A percentile compares a stretch with the other conserved stretches of the same genome.
Evolutionary conservation across 352 stramenopile species (phyloP).

Genomic region (Aphanomyces stellatus): DNA sequence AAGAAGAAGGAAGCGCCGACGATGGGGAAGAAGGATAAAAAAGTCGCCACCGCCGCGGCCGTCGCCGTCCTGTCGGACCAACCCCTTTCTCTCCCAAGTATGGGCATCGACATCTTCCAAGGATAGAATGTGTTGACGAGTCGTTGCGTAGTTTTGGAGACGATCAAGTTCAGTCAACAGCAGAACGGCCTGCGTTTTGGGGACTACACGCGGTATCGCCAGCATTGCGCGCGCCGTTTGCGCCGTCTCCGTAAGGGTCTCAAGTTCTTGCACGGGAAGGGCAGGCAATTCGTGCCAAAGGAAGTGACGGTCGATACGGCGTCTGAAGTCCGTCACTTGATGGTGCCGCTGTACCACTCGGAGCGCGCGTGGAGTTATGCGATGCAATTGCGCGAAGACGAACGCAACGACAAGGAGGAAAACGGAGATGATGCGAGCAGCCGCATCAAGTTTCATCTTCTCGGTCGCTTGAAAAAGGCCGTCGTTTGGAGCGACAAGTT

Average conservation of each 20-base stretch:
- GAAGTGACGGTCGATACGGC: constrained; percentile 76
- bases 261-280: constrained; percentile 84
- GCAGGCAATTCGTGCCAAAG: constrained; percentile 73
- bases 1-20: neutral
- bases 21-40: constrained; percentile 19
- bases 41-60: neutral
- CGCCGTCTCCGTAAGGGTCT: constrained; percentile 81
- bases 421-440: constrained; percentile 78
- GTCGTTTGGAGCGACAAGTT: constrained; percentile 82
- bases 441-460: constrained; percentile 85
- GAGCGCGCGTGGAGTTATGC: constrained; percentile 87
- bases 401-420: constrained; percentile 81
- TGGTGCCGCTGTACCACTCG: constrained; percentile 84
- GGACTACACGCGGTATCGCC: constrained; percentile 87
- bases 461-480: constrained; percentile 78
- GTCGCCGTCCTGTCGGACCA: neutral
- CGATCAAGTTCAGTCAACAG: constrained; percentile 81
- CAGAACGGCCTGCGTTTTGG: constrained; percentile 85
- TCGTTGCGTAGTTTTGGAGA: constrained; percentile 77
- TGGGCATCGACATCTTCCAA: neutral
- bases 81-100: constrained; percentile 14
- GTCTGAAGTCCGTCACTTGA: constrained; percentile 62
- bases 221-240: constrained; percentile 84
- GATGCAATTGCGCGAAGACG: constrained; percentile 87
- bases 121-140: neutral